Evolutionary conservation across 2,329 filamentous ascomycete species (phyloP), one percentile per base, ranked within the genome.

Genomic region (Hypoxylon sp.): DNA sequence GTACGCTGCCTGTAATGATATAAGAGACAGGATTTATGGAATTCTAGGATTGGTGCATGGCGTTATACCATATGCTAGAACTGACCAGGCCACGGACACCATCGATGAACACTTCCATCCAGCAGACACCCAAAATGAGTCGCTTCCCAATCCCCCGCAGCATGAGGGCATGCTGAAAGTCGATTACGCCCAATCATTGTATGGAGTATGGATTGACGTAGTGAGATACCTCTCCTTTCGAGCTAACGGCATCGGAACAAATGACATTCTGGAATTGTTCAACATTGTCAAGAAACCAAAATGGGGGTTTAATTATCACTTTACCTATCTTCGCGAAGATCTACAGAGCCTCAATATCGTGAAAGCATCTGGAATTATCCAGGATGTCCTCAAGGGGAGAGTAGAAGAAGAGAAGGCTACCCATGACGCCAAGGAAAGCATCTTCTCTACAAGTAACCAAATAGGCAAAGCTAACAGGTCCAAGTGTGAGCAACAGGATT

Each of bases 171-270:
- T 17, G 29, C 35, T 65, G 2, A 54, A 54, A 31, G 55, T 65
- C 26, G 62, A 65, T 11, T 65, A 65, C n/a, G 53, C 62, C 9
- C 42, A 26, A 11, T 50, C 62, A 31, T n/a, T 65, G 3, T 60
- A 39, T 17, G 62, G 54, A 42, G 19, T 65, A 5, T 65, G 48
- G 62, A 22, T 24, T 29, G 53, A 58, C 11, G 61, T 64, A 3
- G 10, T 64, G 19, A 64, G 53, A 14, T 47, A 46, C n/a, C 17
- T 58, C 8, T 47, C 26, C n/a, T 42, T 14, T 24, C 35, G 33
- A 37, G 37, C 53, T 48, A 13, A 46, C 17, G 13, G 22, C 10
- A 24, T 29, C 13, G 42, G 54, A 17, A 42, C 35, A 13, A 33
- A 22, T 6, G 29, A 39, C 17, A 26, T 26, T 22, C 22, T n/a